These are phyloP conservation scores for Paramyrothecium roridum DNA, from an alignment of 2,329 filamentous ascomycete genomes.

Conservation along the genomic window DNA sequence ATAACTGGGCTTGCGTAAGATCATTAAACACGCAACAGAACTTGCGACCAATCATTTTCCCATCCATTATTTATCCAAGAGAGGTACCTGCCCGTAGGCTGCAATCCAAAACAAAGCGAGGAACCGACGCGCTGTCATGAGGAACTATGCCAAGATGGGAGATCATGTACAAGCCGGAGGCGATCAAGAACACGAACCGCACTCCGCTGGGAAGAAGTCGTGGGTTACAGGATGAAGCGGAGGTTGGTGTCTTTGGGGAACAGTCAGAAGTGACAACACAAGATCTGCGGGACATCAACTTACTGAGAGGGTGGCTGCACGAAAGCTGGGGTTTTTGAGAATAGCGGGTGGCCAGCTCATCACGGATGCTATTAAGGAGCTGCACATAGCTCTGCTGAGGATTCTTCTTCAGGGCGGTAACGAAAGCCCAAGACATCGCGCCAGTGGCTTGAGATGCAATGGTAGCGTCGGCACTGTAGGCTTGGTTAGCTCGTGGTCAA, in stretches of 20 bases:
- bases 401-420: conserved; percentile 89
- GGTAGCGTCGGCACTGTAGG: conserved; percentile 77
- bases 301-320: conserved; percentile 94
- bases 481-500: conserved; percentile 9
- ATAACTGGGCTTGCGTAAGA: no score
- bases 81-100: background rate
- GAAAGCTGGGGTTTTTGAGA: conserved; percentile 94
- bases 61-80: background rate
- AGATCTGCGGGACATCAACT: conserved; percentile 25
- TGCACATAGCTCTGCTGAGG: conserved; percentile 98
- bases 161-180: background rate
- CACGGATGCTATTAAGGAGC: conserved; percentile 91
- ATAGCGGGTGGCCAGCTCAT: conserved; percentile 85
- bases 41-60: background rate
- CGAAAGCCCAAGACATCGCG: conserved; percentile 98
- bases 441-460: conserved; percentile 89
- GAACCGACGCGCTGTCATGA: background rate
- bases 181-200: conserved; percentile 5
- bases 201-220: conserved; percentile 4
- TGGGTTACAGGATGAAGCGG: conserved; percentile 57
- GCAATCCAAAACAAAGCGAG: background rate
- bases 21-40: no score
- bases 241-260: conserved; percentile 53
- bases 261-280: conserved; percentile 4
- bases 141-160: background rate